Evolutionary conservation across 164 flowering plant genomes (phyloP).

Genomic region (Nymphaea colorata): DNA sequence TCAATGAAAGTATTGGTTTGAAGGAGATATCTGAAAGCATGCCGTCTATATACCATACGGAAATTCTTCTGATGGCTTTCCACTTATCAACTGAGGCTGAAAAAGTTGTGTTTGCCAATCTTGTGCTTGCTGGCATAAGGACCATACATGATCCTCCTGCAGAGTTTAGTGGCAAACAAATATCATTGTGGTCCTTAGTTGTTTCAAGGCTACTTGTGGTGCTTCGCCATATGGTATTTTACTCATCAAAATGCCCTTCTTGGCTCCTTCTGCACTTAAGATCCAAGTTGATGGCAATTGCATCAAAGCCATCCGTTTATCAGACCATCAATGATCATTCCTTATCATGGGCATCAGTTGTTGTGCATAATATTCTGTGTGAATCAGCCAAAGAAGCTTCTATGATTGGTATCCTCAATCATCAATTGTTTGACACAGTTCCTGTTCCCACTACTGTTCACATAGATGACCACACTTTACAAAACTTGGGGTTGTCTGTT

Average conservation of each 20-base stretch:
- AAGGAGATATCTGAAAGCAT: constrained; percentile 49
- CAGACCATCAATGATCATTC: constrained; percentile 18
- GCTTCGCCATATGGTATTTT: constrained; percentile 69
- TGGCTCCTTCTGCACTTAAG: constrained; percentile 54
- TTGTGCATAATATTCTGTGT: constrained; percentile 33
- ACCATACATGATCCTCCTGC: constrained; percentile 26
- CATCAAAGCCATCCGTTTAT: constrained; percentile 16
- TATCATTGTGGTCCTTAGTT: constrained; percentile 78
- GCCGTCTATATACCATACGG: constrained; percentile 66
- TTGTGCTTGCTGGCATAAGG: constrained; percentile 38
- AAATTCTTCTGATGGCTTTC: constrained; percentile 82
- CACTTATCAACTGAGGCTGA: constrained; percentile 64
- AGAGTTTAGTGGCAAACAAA: constrained; percentile 25
- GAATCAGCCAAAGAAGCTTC: constrained; percentile 36
- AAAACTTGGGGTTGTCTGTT: constrained; percentile 35
- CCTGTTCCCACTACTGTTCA: constrained; percentile 29
- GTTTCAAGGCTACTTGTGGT: constrained; percentile 76
- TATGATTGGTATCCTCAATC: constrained; percentile 27
- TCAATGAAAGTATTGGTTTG: constrained; percentile 22
- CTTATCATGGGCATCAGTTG: constrained; percentile 49
- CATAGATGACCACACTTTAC: constrained; percentile 25
- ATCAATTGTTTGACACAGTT: constrained; percentile 55
- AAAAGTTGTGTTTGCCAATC: constrained; percentile 39
- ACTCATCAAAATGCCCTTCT: constrained; percentile 52
- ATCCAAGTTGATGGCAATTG: constrained; percentile 55